These are phyloP conservation scores for Colletotrichum tabaci DNA, from an alignment of 2,329 filamentous ascomycete genomes.

Conservation along the genomic window DNA sequence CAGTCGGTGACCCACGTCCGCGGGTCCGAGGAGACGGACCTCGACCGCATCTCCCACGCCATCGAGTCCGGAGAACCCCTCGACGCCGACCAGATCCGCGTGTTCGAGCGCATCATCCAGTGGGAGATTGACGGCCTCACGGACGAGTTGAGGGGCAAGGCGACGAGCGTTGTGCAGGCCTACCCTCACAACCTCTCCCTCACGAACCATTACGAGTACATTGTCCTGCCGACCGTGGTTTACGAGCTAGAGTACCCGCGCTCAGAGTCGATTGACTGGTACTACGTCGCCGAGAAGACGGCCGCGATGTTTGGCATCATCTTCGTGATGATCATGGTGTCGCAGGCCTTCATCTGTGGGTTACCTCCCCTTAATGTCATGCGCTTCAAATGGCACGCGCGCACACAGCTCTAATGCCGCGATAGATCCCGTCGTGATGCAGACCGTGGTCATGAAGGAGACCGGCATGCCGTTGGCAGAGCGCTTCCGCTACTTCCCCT, in stretches of 20 bases:
- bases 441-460: slow-evolving; percentile 78
- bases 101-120: slow-evolving; percentile 76
- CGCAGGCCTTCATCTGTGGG: slow-evolving; percentile 79
- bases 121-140: slow-evolving; percentile 76
- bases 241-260: slow-evolving; percentile 86
- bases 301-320: slow-evolving; percentile 80
- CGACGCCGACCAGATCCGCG: slow-evolving; percentile 71
- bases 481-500: slow-evolving; percentile 79
- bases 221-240: slow-evolving; percentile 81
- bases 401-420: slow-evolving; percentile 29
- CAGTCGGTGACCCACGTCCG: slow-evolving; percentile 54
- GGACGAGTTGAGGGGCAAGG: slow-evolving; percentile 76
- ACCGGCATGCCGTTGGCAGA: slow-evolving; percentile 71
- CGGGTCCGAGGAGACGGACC: slow-evolving; percentile 62
- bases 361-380: background rate
- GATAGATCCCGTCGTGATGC: slow-evolving; percentile 76
- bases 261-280: slow-evolving; percentile 78
- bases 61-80: slow-evolving; percentile 74
- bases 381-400: no score
- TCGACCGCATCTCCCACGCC: slow-evolving; percentile 72
- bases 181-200: slow-evolving; percentile 81
- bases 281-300: slow-evolving; percentile 81
- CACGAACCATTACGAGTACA: slow-evolving; percentile 79
- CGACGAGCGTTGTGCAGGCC: slow-evolving; percentile 61
- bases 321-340: slow-evolving; percentile 84